Percentiles rank a stretch among this genome's conserved stretches.
These are phyloP conservation scores for Takakia lepidozioides DNA, from an alignment of 225 moss, liverwort and hornwort species.

Conservation along the genomic window DNA sequence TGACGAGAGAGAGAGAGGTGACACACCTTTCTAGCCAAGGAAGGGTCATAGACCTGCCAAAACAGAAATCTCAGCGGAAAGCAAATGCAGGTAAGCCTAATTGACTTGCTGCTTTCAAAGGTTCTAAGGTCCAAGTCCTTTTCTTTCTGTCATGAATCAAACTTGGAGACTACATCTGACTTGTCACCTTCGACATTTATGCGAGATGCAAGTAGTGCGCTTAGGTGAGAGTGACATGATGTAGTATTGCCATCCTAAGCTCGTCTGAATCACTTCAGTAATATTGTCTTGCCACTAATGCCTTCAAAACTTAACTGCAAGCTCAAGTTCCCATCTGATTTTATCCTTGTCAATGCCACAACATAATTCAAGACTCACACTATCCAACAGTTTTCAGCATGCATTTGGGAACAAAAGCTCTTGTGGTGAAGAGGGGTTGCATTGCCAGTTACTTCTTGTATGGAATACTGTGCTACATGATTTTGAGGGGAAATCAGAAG, in stretches of 20 bases:
- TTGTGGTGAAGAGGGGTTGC: not conserved
- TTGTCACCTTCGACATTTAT: too few species aligned
- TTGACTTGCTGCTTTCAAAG: not conserved
- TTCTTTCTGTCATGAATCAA: not conserved
- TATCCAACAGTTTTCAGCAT: not conserved
- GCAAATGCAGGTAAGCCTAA: not conserved
- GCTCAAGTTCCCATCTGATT: not conserved
- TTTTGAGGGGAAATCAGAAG: too few species aligned
- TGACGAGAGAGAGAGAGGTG: not conserved
- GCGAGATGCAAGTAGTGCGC: too few species aligned
- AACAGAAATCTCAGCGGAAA: not conserved
- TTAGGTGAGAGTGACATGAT: too few species aligned
- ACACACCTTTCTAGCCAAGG: constrained; percentile 1
- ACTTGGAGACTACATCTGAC: not conserved
- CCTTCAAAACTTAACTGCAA: too few species aligned
- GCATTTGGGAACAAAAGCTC: not conserved
- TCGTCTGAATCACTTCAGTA: too few species aligned
- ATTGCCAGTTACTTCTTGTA: too few species aligned
- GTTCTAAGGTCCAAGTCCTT: not conserved
- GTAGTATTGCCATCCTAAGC: too few species aligned
- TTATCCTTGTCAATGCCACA: not conserved
- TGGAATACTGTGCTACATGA: too few species aligned
- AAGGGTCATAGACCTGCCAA: constrained; percentile 6
- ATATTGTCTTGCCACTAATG: too few species aligned
- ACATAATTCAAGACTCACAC: not conserved